phyloP scores from a whole-genome alignment of 805 yeast genomes.

The Ogataea neopini region DNA sequence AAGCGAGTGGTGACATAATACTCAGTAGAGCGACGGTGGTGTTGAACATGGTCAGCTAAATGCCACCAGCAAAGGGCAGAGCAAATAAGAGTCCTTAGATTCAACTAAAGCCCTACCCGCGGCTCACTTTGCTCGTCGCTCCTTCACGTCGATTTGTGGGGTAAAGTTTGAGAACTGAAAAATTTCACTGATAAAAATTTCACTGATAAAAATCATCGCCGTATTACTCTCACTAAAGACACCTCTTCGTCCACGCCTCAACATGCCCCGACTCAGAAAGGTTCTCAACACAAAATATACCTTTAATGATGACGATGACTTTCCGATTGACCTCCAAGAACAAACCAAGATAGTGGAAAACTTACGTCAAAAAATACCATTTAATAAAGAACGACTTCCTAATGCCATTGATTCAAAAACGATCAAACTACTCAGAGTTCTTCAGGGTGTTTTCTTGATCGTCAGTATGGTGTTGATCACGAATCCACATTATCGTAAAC shows the following conservation, averaged over 20 bases:
- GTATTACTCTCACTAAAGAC: no score
- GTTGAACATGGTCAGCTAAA: no score
- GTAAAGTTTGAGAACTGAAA: no score
- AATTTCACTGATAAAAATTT: no score
- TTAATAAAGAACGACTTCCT: slow-evolving; percentile 14
- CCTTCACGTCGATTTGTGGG: no score
- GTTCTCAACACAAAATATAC: slow-evolving; percentile 28
- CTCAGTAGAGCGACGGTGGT: no score
- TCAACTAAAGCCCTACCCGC: no score
- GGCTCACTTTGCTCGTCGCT: no score
- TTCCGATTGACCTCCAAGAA: slow-evolving; percentile 27
- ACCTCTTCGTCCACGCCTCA: no score
- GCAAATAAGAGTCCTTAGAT: no score
- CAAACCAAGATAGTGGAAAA: slow-evolving; percentile 24
- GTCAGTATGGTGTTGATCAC: slow-evolving; percentile 31
- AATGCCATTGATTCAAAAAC: slow-evolving; percentile 14
- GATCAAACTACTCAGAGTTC: slow-evolving; percentile 13
- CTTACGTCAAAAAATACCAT: slow-evolving; percentile 22
- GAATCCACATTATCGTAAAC: slow-evolving; percentile 30
- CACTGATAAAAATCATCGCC: no score
- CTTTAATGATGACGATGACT: slow-evolving; percentile 17
- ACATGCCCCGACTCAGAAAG: slow-evolving; percentile 34
- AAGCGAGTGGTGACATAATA: neutral
- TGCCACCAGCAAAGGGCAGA: no score
- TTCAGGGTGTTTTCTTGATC: slow-evolving; percentile 21